A percentile compares a stretch with the other conserved stretches of the same genome.
phyloP scores from a whole-genome alignment of 2,329 filamentous ascomycete genomes.

The Diaporthe sp. region DNA sequence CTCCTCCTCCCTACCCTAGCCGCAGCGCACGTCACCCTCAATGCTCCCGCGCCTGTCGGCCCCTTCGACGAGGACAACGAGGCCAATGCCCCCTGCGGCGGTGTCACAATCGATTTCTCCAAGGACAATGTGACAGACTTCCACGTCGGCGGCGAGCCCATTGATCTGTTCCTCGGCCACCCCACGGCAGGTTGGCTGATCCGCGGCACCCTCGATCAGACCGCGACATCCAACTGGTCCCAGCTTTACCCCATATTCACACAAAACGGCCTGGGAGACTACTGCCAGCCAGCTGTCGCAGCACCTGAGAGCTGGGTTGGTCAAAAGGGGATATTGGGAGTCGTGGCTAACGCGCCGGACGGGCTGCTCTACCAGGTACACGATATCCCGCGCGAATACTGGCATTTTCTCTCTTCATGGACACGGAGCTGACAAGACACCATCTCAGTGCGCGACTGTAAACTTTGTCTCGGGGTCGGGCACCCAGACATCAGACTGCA shows the following conservation, averaged over 20 bases:
- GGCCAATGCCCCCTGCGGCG: constrained; percentile 66
- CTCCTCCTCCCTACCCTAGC: constrained; percentile 55
- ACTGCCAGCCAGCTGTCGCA: constrained; percentile 64
- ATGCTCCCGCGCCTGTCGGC: constrained; percentile 62
- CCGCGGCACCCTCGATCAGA: constrained; percentile 67
- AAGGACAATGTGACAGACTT: constrained; percentile 60
- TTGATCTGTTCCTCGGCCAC: constrained; percentile 64
- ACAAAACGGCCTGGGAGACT: constrained; percentile 68
- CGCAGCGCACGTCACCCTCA: constrained; percentile 68
- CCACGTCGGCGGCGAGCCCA: constrained; percentile 68
- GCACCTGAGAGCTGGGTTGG: constrained; percentile 66
- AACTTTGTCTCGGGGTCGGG: constrained; percentile 64
- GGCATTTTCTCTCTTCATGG: not conserved
- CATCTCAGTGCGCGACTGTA: constrained; percentile 64
- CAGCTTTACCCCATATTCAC: constrained; percentile 66
- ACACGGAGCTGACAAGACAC: not conserved
- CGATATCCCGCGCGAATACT: not conserved
- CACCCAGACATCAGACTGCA: constrained; percentile 50
- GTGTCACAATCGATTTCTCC: constrained; percentile 61
- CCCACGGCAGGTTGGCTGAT: constrained; percentile 69
- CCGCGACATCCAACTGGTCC: constrained; percentile 65
- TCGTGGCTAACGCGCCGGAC: constrained; percentile 67
- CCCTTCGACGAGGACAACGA: constrained; percentile 62
- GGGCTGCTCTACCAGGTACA: constrained; percentile 69
- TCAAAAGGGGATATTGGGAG: constrained; percentile 66